Evolutionary conservation across 2,329 filamentous ascomycete genomes (phyloP).

Genomic region (Arthroderma sp.): DNA sequence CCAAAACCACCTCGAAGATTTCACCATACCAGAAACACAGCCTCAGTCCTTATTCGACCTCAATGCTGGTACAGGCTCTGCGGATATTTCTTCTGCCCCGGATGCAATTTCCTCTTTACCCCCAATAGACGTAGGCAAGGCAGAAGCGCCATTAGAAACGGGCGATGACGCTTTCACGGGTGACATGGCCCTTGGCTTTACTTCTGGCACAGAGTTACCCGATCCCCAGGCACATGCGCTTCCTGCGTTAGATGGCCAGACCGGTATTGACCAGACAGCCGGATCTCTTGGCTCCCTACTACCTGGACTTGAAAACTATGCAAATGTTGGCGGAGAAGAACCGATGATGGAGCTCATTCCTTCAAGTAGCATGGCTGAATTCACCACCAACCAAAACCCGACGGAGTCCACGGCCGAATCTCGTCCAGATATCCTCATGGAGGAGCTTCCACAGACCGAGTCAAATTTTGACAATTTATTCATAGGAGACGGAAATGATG

Average conservation of each 20-base stretch:
- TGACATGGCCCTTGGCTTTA: not conserved
- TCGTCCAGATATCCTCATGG: conserved; percentile 14
- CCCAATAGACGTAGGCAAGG: too few species aligned
- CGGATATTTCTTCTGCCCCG: too few species aligned
- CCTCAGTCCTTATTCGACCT: too few species aligned
- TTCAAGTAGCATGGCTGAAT: not conserved
- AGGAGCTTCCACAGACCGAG: conserved; percentile 24
- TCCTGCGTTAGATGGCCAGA: conserved; percentile 1
- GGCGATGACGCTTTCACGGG: too few species aligned
- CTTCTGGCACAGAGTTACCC: conserved; percentile 7
- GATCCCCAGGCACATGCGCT: conserved; percentile 6
- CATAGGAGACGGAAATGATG: conserved; percentile 27
- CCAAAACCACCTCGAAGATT: too few species aligned
- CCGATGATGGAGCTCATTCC: conserved; percentile 26
- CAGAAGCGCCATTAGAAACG: too few species aligned
- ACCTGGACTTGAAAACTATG: conserved; percentile 21
- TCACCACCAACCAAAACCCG: conserved; percentile 5
- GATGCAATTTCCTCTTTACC: too few species aligned
- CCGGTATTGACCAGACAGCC: conserved; percentile 7
- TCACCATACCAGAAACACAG: too few species aligned
- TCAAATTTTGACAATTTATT: conserved; percentile 36
- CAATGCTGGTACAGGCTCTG: too few species aligned
- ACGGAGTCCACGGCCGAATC: conserved; percentile 2
- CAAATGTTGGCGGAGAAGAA: conserved; percentile 21
- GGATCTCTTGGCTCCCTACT: conserved; percentile 17